A percentile compares a stretch with the other conserved stretches of the same genome.
These are phyloP conservation scores for Salix viminalis DNA, from an alignment of 345 rosid species.

Conservation along the genomic window DNA sequence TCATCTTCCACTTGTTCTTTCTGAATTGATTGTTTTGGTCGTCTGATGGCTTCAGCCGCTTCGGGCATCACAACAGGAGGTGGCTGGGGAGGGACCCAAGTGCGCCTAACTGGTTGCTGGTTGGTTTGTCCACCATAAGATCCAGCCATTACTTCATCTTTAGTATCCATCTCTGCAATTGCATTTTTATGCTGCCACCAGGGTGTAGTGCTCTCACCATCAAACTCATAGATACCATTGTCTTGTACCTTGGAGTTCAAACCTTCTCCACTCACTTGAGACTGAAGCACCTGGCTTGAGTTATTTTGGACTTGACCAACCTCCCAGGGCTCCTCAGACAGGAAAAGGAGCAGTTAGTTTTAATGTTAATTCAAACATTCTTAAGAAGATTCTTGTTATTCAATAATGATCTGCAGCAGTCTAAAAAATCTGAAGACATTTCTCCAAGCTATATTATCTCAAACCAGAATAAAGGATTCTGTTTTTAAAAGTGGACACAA, in stretches of 20 bases:
- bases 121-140: conserved; percentile 34
- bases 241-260: conserved; percentile 35
- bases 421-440: background rate
- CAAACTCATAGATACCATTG: conserved; percentile 38
- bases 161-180: conserved; percentile 59
- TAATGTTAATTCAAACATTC: background rate
- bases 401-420: background rate
- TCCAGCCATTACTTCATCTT: conserved; percentile 38
- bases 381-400: background rate
- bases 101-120: conserved; percentile 52
- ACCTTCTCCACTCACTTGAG: conserved; percentile 35
- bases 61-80: conserved; percentile 90
- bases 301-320: conserved; percentile 40
- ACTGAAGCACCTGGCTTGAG: conserved; percentile 34
- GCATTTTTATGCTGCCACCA: conserved; percentile 79
- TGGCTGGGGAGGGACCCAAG: conserved; percentile 95
- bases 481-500: background rate
- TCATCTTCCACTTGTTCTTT: conserved; percentile 54
- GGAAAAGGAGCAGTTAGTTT: conserved; percentile 3
- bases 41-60: conserved; percentile 93
- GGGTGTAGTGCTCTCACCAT: conserved; percentile 35
- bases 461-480: background rate
- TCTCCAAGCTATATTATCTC: background rate
- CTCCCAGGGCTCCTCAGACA: conserved; percentile 74
- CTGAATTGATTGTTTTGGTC: conserved; percentile 56